Base-by-base conservation (phyloP, 257 asterid species). In the Rehmannia glutinosa region DNA sequence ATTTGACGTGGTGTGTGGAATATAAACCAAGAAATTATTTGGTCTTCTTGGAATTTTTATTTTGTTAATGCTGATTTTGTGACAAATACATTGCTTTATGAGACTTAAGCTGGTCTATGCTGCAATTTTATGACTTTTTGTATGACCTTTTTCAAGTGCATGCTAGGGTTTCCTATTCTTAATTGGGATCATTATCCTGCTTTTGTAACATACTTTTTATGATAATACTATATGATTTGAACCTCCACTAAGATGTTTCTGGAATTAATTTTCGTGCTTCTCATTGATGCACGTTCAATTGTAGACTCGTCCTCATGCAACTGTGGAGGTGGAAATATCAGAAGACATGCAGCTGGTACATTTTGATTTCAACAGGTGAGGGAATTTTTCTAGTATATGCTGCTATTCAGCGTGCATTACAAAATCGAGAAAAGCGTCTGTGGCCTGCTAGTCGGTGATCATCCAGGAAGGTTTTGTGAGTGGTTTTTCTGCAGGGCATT, bases 281-380 rank as follows among this genome's bases (percentile, higher is more conserved):
- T 68, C 11, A 57, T 55, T 49, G 53, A 61, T 58, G 51, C 70
- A 7, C 62, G 41, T 63, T 80, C 10, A 35, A 46, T 10, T 72
- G 74, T 62, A 92, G 98, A 92, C 98, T 71, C 93, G 98, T 63
- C 97, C 98, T 68, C 97, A 90, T 72, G 98, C 97, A 39, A 92
- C 92, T 9, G 97, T 92, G 25, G 97, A 92, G 84, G 96, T 92
- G 78, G 98, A 92, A 83, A 92, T 90, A 78, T 92, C 98, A 19
- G 98, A 92, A 83, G 98, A 92, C 55, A 92, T 89, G 98, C 98
- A 92, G 83, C 84, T 92, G 35, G 98, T 89, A 77, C 96, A 87
- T 83, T 90, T 92, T 46, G 98, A 92, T 76, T 90, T 92, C 76
- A 89, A 87, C 72, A 92, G 96, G 97, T 92, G 73, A 55, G 73